Evolutionary conservation across 306 rosid species (phyloP).

Genomic region (Arachis stenosperma): DNA sequence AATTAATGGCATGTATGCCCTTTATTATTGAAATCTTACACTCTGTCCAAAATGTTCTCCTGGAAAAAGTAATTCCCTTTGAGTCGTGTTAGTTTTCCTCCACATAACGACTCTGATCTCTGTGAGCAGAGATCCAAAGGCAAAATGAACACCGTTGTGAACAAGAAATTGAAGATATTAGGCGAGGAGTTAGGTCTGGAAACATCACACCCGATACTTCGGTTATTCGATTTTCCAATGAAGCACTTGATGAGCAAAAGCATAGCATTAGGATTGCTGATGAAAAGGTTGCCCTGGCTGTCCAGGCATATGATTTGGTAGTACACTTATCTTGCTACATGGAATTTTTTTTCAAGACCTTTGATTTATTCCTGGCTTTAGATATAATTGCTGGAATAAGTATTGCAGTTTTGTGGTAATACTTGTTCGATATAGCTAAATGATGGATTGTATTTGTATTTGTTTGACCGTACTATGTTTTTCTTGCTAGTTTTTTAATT

Average conservation of each 20-base stretch:
- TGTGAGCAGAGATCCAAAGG: slow-evolving; percentile 70
- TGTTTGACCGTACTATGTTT: slow-evolving; percentile 4
- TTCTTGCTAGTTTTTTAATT: slow-evolving; percentile 6
- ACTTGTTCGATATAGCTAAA: slow-evolving; percentile 6
- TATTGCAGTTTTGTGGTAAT: slow-evolving; percentile 15
- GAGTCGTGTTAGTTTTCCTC: slow-evolving; percentile 27
- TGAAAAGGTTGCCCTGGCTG: slow-evolving; percentile 89
- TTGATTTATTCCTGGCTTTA: slow-evolving; percentile 11
- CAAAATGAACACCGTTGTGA: slow-evolving; percentile 90
- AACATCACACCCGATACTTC: slow-evolving; percentile 67
- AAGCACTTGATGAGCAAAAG: slow-evolving; percentile 96
- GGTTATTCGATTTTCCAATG: slow-evolving; percentile 79
- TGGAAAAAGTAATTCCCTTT: background rate
- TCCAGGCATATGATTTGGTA: slow-evolving; percentile 97
- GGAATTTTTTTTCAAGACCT: slow-evolving; percentile 1
- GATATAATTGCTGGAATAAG: slow-evolving; percentile 4
- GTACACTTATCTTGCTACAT: slow-evolving; percentile 28
- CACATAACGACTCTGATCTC: slow-evolving; percentile 26
- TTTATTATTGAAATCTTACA: slow-evolving; percentile 13
- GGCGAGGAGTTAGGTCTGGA: slow-evolving; percentile 74
- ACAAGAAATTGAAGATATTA: slow-evolving; percentile 89
- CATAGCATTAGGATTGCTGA: slow-evolving; percentile 93
- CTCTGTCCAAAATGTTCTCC: slow-evolving; percentile 20
- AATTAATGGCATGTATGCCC: slow-evolving; percentile 6
- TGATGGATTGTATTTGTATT: slow-evolving; percentile 14